A percentile compares a stretch with the other conserved stretches of the same genome.
phyloP scores from a whole-genome alignment of 805 yeast species.

The Kazachstania taianensis region DNA sequence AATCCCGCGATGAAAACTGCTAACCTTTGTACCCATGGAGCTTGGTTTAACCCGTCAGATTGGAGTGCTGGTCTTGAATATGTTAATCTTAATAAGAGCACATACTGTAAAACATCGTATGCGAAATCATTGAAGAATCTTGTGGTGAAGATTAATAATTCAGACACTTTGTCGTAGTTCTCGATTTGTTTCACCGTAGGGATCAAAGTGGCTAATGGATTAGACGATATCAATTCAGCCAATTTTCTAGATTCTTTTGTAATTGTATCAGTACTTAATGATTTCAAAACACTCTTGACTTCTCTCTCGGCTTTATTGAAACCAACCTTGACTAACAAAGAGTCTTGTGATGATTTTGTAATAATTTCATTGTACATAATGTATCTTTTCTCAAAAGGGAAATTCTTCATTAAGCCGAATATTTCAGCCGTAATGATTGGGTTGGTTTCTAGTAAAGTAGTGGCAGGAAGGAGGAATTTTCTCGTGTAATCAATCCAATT shows the following conservation, averaged over 20 bases:
- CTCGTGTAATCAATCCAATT: conserved; percentile 56
- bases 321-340: conserved; percentile 46
- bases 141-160: conserved; percentile 69
- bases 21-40: conserved; percentile 79
- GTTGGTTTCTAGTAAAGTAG: conserved; percentile 44
- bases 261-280: conserved; percentile 74
- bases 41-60: conserved; percentile 67
- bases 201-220: conserved; percentile 69
- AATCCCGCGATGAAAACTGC: conserved; percentile 70
- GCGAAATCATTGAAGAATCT: conserved; percentile 63
- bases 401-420: conserved; percentile 42
- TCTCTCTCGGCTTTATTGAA: conserved; percentile 63
- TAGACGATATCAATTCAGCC: conserved; percentile 60
- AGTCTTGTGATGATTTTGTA: conserved; percentile 45
- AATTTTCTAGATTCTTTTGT: conserved; percentile 60
- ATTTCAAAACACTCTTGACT: conserved; percentile 66
- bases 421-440: conserved; percentile 53
- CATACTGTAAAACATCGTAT: conserved; percentile 77
- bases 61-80: conserved; percentile 60
- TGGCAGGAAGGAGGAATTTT: conserved; percentile 54
- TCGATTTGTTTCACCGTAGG: conserved; percentile 75
- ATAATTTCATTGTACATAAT: conserved; percentile 73
- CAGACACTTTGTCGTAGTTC: conserved; percentile 79
- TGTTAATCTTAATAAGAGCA: conserved; percentile 59
- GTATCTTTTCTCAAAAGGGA: conserved; percentile 54